phyloP scores from a whole-genome alignment of 805 yeast species.

The Henningerozyma blattae region DNA sequence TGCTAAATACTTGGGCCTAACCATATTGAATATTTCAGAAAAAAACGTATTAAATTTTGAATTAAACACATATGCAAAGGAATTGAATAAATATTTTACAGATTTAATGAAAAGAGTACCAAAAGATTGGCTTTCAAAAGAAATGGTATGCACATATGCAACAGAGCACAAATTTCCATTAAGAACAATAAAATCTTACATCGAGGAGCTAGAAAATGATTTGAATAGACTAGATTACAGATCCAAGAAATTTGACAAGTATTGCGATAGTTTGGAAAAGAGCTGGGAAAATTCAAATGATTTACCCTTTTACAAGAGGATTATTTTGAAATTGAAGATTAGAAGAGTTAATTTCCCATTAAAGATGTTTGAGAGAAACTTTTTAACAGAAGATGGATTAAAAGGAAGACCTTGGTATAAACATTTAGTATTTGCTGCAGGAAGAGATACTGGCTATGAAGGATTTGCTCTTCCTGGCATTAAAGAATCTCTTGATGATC shows the following conservation, averaged over 20 bases:
- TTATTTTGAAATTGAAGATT: conserved; percentile 17
- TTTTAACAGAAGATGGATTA: conserved; percentile 34
- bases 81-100: conserved; percentile 28
- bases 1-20: conserved; percentile 40
- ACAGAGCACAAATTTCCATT: too few species aligned
- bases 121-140: conserved; percentile 21
- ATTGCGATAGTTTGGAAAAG: conserved; percentile 9
- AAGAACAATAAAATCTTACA: neutral
- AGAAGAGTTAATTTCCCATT: conserved; percentile 25
- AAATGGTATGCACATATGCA: too few species aligned
- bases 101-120: conserved; percentile 29
- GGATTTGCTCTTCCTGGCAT: conserved; percentile 44
- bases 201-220: neutral
- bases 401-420: conserved; percentile 41
- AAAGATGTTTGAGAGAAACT: conserved; percentile 32
- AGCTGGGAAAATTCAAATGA: conserved; percentile 21
- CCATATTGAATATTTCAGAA: conserved; percentile 38
- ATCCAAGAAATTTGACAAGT: conserved; percentile 15
- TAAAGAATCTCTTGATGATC: conserved; percentile 40
- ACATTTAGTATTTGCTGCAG: conserved; percentile 40
- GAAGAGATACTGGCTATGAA: conserved; percentile 44
- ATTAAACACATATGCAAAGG: conserved; percentile 29
- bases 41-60: conserved; percentile 28
- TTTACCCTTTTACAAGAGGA: conserved; percentile 23
- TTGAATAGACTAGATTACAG: neutral